phyloP scores from a whole-genome alignment of 257 asterid species.

The Gynochthodes officinalis region DNA sequence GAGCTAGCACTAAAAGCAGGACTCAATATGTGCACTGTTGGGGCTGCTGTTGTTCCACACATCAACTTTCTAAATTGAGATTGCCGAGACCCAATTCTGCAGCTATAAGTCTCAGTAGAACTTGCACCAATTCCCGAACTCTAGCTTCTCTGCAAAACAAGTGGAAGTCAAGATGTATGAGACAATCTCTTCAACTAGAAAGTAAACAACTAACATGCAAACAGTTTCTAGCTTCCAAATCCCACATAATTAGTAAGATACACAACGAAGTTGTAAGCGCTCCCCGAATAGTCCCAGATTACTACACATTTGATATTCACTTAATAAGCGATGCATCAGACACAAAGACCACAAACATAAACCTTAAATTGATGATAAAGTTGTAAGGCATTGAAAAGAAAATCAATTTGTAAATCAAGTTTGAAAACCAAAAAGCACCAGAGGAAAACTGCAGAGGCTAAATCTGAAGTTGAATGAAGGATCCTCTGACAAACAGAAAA shows the following conservation, averaged over 20 bases:
- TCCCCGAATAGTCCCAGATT: not conserved
- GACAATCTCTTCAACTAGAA: not conserved
- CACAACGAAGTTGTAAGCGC: not conserved
- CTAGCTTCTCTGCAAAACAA: conserved; percentile 65
- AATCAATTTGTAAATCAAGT: not conserved
- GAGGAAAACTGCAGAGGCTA: not conserved
- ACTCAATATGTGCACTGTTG: conserved; percentile 5
- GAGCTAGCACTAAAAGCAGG: not conserved
- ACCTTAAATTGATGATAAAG: not conserved
- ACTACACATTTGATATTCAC: not conserved
- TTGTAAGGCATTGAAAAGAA: not conserved
- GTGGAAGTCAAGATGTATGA: conserved; percentile 10
- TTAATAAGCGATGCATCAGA: no score
- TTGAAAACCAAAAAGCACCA: not conserved
- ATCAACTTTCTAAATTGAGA: conserved; percentile 36
- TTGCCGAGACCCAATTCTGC: conserved; percentile 67
- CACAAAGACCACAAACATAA: not conserved
- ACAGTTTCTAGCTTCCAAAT: not conserved
- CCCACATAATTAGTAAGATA: not conserved
- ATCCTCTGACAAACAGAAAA: not conserved
- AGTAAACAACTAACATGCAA: not conserved
- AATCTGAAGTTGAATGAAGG: not conserved
- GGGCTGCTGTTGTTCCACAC: not conserved
- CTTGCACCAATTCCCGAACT: conserved; percentile 81
- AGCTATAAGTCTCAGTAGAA: conserved; percentile 59